Base-by-base conservation (phyloP, 2,329 filamentous ascomycete genomes). In the Trematosphaeria pertusa region DNA sequence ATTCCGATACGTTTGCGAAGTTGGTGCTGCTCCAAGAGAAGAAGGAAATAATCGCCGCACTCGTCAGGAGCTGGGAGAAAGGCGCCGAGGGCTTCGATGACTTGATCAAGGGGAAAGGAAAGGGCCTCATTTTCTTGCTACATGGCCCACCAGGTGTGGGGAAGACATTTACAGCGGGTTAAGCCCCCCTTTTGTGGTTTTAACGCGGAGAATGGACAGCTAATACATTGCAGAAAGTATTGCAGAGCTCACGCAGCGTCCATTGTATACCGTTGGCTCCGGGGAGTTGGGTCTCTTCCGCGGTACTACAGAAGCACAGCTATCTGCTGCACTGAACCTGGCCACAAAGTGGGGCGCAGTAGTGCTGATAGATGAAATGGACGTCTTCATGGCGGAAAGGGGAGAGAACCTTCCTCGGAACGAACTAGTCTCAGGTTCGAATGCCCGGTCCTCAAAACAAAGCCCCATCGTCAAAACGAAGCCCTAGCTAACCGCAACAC, bases 341-440 rank as follows among this genome's bases (percentile, higher is more conserved):
- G 68, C 71, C 44, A 71, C 70, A 0, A 72, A 69, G 45, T 81
- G 78, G 77, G 73, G 76, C 17, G 74, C 75, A 11, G 69, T 81
- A 8, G 61, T 80, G 0, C 69, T 81, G 1, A 64, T 81, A 2
- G 78, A 79, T 55, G 78, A 81, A 53, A 76, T 74, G 8, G 75
- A 78, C 12, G 52, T 59, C 14, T 84, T 81, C 64, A 75, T 84
- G 10, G 78, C 81, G 62, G 62, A 74, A 39, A 76, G 81, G 2
- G 46, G 24, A 12, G 10, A 10, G 11, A 37, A 37, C 5, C 24
- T 56, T 10, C 34, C 34, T 19, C 46, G 50, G 4, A 56, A 54
- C 28, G 46, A 36, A 20, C 36, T 57, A 11, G 51, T 57, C 12
- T 46, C 51, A 5, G 43, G 37, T 47, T 32, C n/a, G 35, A 4